These are phyloP conservation scores for Hansenula sp. DNA, from an alignment of 1,139 yeast species.

Conservation along the genomic window DNA sequence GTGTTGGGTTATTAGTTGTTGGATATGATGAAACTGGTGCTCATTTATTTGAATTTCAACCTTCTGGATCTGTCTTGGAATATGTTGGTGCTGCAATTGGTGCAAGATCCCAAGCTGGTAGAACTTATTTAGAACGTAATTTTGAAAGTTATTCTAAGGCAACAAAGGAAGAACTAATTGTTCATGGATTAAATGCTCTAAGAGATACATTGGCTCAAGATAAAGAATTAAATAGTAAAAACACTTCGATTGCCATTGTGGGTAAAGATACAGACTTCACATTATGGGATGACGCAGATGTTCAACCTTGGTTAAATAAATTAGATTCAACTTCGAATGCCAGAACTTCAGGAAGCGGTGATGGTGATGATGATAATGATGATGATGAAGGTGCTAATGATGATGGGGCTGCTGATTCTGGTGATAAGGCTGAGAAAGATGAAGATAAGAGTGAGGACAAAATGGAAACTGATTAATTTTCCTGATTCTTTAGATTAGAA, in stretches of 20 bases:
- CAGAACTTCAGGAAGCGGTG: constrained; percentile 33
- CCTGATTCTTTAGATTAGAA: not conserved
- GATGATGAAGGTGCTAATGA: constrained; percentile 21
- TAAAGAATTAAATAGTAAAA: constrained; percentile 78
- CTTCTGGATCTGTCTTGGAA: constrained; percentile 91
- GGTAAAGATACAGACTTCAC: constrained; percentile 76
- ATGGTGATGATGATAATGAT: constrained; percentile 30
- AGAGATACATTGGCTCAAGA: constrained; percentile 95
- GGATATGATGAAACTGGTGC: constrained; percentile 95
- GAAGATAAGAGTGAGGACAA: constrained; percentile 31
- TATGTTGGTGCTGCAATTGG: constrained; percentile 95
- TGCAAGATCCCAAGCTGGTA: constrained; percentile 97
- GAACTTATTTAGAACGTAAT: constrained; percentile 89
- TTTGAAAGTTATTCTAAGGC: constrained; percentile 61
- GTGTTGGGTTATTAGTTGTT: constrained; percentile 89
- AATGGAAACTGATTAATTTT: constrained; percentile 50
- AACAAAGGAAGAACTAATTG: constrained; percentile 68
- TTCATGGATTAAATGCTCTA: constrained; percentile 85
- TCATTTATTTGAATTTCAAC: constrained; percentile 91
- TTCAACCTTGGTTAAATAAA: constrained; percentile 72
- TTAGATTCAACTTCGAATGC: constrained; percentile 58
- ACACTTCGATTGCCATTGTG: constrained; percentile 88
- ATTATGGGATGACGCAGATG: constrained; percentile 72
- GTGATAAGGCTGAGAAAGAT: constrained; percentile 15
- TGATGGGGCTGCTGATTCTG: constrained; percentile 17